These are phyloP conservation scores for Dipteronia dyeriana DNA, from an alignment of 345 rosid species.

Conservation along the genomic window DNA sequence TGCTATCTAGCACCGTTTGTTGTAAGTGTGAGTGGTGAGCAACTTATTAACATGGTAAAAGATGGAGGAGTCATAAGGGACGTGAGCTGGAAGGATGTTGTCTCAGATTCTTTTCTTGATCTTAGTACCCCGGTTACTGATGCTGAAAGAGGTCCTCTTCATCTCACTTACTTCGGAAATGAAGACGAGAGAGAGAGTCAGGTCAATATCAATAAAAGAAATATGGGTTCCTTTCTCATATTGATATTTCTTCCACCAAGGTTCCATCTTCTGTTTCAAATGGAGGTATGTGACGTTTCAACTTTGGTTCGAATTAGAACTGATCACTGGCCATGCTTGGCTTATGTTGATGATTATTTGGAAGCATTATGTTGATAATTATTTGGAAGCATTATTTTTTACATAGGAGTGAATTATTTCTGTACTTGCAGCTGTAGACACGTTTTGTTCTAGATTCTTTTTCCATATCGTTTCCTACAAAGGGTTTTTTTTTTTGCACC, in stretches of 20 bases:
- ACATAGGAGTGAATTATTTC: conserved; percentile 28
- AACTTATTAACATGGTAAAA: conserved; percentile 59
- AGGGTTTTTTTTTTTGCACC: conserved; percentile 17
- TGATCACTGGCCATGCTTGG: conserved; percentile 98
- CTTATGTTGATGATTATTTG: conserved; percentile 91
- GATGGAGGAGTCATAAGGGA: conserved; percentile 65
- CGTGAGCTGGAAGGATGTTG: conserved; percentile 53
- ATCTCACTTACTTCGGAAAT: conserved; percentile 61
- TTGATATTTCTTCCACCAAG: conserved; percentile 90
- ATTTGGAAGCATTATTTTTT: conserved; percentile 81
- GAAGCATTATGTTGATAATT: conserved; percentile 61
- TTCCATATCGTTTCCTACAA: conserved; percentile 19
- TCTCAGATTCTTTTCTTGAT: conserved; percentile 38
- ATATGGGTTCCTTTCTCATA: conserved; percentile 65
- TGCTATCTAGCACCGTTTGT: conserved; percentile 67
- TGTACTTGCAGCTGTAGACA: conserved; percentile 18
- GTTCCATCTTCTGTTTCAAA: conserved; percentile 88
- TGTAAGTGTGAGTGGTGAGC: conserved; percentile 74
- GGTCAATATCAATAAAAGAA: conserved; percentile 48
- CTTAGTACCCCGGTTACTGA: conserved; percentile 23
- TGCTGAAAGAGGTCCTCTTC: conserved; percentile 50
- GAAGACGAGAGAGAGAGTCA: conserved; percentile 51
- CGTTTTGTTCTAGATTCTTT: conserved; percentile 24
- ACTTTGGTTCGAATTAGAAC: conserved; percentile 91
- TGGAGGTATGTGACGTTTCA: conserved; percentile 82